Conservation (phyloP, 2,329 filamentous ascomycete species). For the Graphium sp. region DNA sequence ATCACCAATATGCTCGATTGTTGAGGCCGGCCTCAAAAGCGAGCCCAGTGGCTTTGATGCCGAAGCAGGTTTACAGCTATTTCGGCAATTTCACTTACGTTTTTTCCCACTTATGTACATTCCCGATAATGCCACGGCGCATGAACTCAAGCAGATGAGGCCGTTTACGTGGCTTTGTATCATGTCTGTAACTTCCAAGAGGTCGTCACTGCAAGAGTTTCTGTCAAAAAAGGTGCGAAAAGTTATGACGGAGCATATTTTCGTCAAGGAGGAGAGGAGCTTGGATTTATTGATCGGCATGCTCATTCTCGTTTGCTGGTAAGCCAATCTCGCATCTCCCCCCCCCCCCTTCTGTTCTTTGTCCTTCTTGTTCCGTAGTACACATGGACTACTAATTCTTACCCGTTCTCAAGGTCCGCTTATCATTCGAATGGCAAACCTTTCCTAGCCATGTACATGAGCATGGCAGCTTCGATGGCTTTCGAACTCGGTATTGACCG, state of each 20-base stretch:
- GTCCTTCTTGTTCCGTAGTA: too few species aligned
- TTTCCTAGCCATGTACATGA: conserved; percentile 23
- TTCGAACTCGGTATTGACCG: conserved; percentile 27
- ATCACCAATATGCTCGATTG: too few species aligned
- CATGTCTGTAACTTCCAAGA: conserved; percentile 25
- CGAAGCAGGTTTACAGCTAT: neutral
- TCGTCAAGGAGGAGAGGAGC: conserved; percentile 28
- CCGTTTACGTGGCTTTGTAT: conserved; percentile 35
- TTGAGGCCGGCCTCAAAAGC: too few species aligned
- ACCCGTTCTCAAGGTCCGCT: neutral
- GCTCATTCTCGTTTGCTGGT: conserved; percentile 27
- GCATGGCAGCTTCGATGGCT: conserved; percentile 23
- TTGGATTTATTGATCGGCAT: conserved; percentile 35
- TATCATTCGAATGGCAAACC: conserved; percentile 13
- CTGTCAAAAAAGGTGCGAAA: conserved; percentile 23
- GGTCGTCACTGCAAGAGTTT: conserved; percentile 18
- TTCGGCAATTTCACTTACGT: neutral
- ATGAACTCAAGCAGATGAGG: conserved; percentile 17
- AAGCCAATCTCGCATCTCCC: too few species aligned
- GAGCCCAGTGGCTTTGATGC: too few species aligned
- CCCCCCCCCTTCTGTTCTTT: too few species aligned
- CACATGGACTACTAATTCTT: too few species aligned
- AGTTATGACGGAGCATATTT: conserved; percentile 24
- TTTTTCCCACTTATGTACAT: conserved; percentile 28
- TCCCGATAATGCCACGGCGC: conserved; percentile 16